phyloP scores from a whole-genome alignment of 495 filamentous ascomycete genomes.

The Aspergillus hancockii region DNA sequence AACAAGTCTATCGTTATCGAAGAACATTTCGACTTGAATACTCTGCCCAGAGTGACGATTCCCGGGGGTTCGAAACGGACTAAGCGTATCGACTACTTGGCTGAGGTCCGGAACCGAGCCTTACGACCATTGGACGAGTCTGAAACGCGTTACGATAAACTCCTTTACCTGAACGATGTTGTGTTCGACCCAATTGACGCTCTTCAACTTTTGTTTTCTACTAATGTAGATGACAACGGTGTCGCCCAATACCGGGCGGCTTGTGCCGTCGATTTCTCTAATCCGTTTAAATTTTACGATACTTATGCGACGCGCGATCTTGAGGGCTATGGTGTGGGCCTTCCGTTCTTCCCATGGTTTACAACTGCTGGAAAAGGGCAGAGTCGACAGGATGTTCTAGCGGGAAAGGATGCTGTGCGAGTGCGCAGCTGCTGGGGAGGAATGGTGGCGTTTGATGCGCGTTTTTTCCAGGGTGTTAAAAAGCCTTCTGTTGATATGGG shows the following conservation, averaged over 20 bases:
- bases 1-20: constrained; percentile 55
- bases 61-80: constrained; percentile 62
- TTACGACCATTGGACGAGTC: constrained; percentile 60
- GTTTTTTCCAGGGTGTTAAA: constrained; percentile 51
- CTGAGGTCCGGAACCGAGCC: constrained; percentile 75
- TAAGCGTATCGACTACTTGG: constrained; percentile 75
- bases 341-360: constrained; percentile 79
- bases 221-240: constrained; percentile 60
- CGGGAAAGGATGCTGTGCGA: constrained; percentile 65
- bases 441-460: constrained; percentile 76
- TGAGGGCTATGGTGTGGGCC: constrained; percentile 68
- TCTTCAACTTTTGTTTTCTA: constrained; percentile 73
- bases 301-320: constrained; percentile 75
- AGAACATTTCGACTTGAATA: constrained; percentile 51
- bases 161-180: constrained; percentile 79
- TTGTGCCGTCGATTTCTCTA: constrained; percentile 76
- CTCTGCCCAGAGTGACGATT: constrained; percentile 56
- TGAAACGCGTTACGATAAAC: constrained; percentile 56
- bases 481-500: constrained; percentile 7
- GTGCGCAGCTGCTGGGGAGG: constrained; percentile 82
- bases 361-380: constrained; percentile 52
- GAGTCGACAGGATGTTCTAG: constrained; percentile 62
- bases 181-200: constrained; percentile 70
- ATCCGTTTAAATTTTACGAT: constrained; percentile 79
- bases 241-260: constrained; percentile 71